Evolutionary conservation across 2,329 filamentous ascomycete species (phyloP), one percentile per base, ranked within the genome.

Genomic region (Mycocentrospora acerina): DNA sequence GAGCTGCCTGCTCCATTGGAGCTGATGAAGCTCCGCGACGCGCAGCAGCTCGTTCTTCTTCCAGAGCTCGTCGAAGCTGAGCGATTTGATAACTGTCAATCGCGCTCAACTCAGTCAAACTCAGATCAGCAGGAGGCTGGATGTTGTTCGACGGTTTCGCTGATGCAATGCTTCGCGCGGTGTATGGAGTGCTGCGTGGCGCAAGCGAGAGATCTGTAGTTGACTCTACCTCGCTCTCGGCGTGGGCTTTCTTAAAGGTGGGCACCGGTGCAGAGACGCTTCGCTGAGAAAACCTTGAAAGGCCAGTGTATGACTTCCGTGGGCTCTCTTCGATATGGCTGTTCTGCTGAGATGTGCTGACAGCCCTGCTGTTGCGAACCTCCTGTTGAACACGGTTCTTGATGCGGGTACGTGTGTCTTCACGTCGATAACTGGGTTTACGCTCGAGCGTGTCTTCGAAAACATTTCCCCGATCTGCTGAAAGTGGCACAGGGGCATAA

Each of bases 91-190:
- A 64, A 35, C 69, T 69, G 53, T 79, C 73, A 42, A 80, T 71
- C 42, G 74, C 72, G 59, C 76, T 82, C 33, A 83, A 54, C 42
- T 78, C 66, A 1, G 79, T 82, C 31, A 79, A 48, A 29, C 67
- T 60, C 14, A 64, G 28, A 39, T 60, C 57, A 5, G 50, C 49
- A 32, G 62, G 63, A 19, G 53, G 53, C 35, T 66, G 59, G 11
- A 65, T 37, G 2, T 48, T 45, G 8, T 38, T 32, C n/a, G 49
- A 28, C 15, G 52, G 45, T 28, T 44, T 55, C 7, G 40, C 32
- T 12, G 52, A 46, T 12, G 44, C 44, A 26, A 44, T 48, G 29
- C 51, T 57, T 29, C 56, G 59, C 29, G 54, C 57, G n/a, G 52
- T 49, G 25, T 58, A 57, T 7, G 56, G 50, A 35, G 58, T 59